Base-by-base conservation (phyloP, 345 rosid species). In the Linum usitatissimum region DNA sequence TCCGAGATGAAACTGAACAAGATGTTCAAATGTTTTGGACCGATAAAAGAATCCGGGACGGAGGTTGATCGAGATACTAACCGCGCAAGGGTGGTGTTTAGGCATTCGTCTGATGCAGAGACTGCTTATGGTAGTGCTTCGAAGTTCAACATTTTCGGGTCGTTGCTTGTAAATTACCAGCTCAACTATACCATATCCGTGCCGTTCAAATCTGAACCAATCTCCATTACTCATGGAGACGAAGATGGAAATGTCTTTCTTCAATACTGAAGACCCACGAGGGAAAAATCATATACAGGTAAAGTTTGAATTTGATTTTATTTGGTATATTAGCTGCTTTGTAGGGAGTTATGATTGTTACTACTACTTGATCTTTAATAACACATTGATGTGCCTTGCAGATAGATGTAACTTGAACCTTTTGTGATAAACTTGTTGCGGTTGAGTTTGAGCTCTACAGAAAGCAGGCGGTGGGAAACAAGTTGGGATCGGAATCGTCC, bases 1-100 rank as follows among this genome's bases (percentile, higher is more conserved):
- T 73, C 96, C 18, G 93, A 85, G 51, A 78, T 71, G 53, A 83
- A 69, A 63, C 83, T 91, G 71, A 82, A 78, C 73, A 91, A 82
- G 85, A 89, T 89, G 86, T 89, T 92, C 65, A 82, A 73, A 75
- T 76, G 85, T 62, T 92, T 88, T 66, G 92, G 96, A 53, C 96
- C 95, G 10, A 65, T 91, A 73, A 76, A 60, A 63, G 96, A 85
- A 77, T 75, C 79, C 6, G 84, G 88, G 69, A 91, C 98, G 13
- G 86, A 84, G 64, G 77, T 88, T 30, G 96, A 88, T 73, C 76
- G 57, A 56, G 84, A 85, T 66, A 74, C 83, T 9, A 78, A 80
- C 72, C 87, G 92, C 12, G 98, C 96, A n/a, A 86, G 94, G 78
- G 90, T 86, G 74, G 95, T 91, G 59, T 91, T 78, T 62, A 88